phyloP scores from a whole-genome alignment of 148 eudicot species.

The Hydrangea macrophylla region DNA sequence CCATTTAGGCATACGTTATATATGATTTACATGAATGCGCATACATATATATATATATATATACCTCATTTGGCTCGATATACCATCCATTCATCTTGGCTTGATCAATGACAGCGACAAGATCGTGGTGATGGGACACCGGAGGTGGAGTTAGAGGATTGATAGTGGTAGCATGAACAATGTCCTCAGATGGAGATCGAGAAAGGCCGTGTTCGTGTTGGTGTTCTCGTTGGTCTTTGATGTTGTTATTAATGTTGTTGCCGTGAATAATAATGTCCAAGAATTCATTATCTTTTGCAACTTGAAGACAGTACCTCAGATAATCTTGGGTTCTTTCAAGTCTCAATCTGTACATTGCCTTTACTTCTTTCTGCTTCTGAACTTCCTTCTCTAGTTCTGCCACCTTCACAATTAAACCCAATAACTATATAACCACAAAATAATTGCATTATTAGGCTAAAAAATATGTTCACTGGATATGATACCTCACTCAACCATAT shows the following conservation, averaged over 20 bases:
- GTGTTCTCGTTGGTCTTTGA: background rate
- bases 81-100: conserved; percentile 44
- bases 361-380: conserved; percentile 35
- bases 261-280: conserved; percentile 24
- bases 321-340: conserved; percentile 39
- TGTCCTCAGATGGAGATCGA: conserved; percentile 10
- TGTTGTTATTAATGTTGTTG: conserved; percentile 13
- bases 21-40: too few relatives aligned
- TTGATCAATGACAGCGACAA: conserved; percentile 24
- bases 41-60: too few relatives aligned
- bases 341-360: conserved; percentile 25
- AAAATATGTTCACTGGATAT: too few relatives aligned
- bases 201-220: too few relatives aligned
- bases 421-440: too few relatives aligned
- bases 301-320: conserved; percentile 37
- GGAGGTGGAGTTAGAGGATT: conserved; percentile 22
- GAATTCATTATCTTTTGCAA: conserved; percentile 45
- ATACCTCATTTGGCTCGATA: conserved; percentile 42
- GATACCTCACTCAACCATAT: too few relatives aligned
- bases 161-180: conserved; percentile 5
- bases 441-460: too few relatives aligned
- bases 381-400: conserved; percentile 39
- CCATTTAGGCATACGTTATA: too few relatives aligned
- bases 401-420: too few relatives aligned
- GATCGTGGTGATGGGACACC: conserved; percentile 11